phyloP scores from a whole-genome alignment of 2,329 filamentous ascomycete species.

The Thielaviopsis musarum region DNA sequence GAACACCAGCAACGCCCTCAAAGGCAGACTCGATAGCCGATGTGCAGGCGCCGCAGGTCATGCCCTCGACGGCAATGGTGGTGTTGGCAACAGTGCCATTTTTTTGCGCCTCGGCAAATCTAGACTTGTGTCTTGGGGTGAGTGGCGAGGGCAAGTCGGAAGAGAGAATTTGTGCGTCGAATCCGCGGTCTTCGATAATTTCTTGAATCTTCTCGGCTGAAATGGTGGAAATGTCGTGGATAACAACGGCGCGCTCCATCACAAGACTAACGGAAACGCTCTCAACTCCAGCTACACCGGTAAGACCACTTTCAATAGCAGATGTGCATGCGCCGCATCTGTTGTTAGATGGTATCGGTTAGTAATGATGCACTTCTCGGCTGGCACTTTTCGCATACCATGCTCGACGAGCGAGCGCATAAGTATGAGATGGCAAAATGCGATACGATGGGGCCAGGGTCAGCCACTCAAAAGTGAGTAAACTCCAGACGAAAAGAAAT shows the following conservation, averaged over 20 bases:
- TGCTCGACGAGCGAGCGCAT: not conserved
- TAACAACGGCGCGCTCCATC: constrained; percentile 88
- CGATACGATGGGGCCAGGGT: not conserved
- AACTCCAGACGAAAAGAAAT: constrained; percentile 5
- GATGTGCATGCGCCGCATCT: constrained; percentile 83
- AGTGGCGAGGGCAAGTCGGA: constrained; percentile 52
- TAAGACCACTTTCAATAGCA: constrained; percentile 84
- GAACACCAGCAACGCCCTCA: constrained; percentile 55
- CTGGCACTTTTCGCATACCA: not conserved
- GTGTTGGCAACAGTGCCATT: constrained; percentile 37
- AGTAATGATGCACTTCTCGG: not conserved
- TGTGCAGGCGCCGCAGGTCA: constrained; percentile 85
- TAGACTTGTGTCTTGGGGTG: constrained; percentile 18
- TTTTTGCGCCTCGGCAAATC: constrained; percentile 8
- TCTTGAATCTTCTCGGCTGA: constrained; percentile 62
- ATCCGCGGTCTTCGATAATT: constrained; percentile 80
- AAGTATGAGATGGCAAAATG: not conserved
- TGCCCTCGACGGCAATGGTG: constrained; percentile 64
- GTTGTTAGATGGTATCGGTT: not conserved
- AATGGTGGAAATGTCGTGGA: constrained; percentile 65
- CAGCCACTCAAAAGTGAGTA: not conserved
- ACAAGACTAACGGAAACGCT: constrained; percentile 84
- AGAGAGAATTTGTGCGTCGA: constrained; percentile 77
- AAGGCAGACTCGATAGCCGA: constrained; percentile 72
- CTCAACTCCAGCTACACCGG: constrained; percentile 61